Base-by-base conservation (phyloP, 1,284 basidiomycete species). In the Binderoboletus segoi region DNA sequence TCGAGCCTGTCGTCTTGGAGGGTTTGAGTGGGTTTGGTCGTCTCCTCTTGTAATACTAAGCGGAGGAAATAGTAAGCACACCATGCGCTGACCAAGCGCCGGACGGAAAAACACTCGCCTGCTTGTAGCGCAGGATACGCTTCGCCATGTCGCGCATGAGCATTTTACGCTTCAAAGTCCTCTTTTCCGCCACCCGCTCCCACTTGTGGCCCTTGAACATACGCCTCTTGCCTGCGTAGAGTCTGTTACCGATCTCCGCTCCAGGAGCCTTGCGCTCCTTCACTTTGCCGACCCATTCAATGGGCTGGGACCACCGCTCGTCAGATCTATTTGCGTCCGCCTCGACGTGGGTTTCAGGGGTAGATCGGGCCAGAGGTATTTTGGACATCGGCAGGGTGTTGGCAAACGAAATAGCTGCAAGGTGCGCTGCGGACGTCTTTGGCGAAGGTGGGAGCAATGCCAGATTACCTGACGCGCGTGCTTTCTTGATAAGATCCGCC, bases 201-300 rank as follows among this genome's bases (percentile, higher is more conserved):
- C 86, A 90, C 65, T 83, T 88, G 78, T 92, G 89, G 23, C 90
- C 90, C 78, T 92, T 93, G 82, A 93, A 92, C 89, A 92, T 91
- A 61, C 81, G 77, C 77, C 84, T 86, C 79, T 82, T 87, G 57
- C 79, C 83, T 16, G 86, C 83, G 62, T 92, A 92, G 63, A 92
- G 71, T 51, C 81, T 79, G 61, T 81, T 81, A 30, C 85, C 86
- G 47, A 81, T 67, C 33, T 84, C 80, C 28, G 79, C 77, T 44
- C 83, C 83, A 44, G 77, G 68, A 32, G 78, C 75, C 53, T 70
- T 72, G 71, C 79, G 81, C 64, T 75, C 73, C 63, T 77, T 77
- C 49, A 77, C 70, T 61, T 82, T 75, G 33, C 86, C 85, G 16
- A 77, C 75, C 89, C 88, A 89, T 28, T 78, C 74, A 3, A 88